Conservation (phyloP, 768 basidiomycete species). For the Mycena crocata region DNA sequence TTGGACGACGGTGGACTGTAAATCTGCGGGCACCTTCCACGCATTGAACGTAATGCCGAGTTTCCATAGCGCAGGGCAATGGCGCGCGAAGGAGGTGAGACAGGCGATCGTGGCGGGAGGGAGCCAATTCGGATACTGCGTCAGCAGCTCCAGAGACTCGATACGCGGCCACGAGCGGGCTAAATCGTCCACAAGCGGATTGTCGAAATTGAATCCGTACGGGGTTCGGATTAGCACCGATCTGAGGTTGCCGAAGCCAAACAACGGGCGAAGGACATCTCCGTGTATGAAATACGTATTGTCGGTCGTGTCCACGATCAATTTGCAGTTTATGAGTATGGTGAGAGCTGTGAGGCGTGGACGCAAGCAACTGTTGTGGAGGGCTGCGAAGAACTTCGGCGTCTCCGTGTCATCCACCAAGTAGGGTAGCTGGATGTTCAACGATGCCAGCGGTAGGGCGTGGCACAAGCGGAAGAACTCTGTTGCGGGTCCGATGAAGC, state of each 20-base stretch:
- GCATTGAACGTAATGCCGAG: constrained; percentile 13
- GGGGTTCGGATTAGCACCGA: not conserved
- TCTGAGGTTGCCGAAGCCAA: constrained; percentile 14
- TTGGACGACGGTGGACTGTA: not conserved
- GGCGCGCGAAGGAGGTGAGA: not conserved
- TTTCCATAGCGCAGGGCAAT: constrained; percentile 10
- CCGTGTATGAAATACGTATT: not conserved
- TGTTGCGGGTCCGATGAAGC: not conserved
- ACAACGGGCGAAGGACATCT: not conserved
- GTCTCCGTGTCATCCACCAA: not conserved
- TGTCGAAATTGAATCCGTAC: constrained; percentile 1
- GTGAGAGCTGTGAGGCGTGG: not conserved
- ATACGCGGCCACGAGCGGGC: constrained; percentile 15
- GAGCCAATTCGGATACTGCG: not conserved
- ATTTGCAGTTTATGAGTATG: not conserved
- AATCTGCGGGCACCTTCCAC: not conserved
- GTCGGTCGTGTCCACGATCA: not conserved
- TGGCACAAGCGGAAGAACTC: constrained; percentile 6
- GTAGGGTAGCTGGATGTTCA: not conserved
- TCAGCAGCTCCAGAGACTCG: not conserved
- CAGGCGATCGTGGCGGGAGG: constrained; percentile 8
- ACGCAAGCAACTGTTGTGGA: not conserved
- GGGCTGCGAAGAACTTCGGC: not conserved
- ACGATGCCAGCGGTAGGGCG: not conserved
- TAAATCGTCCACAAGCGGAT: constrained; percentile 8